Conservation (phyloP, 352 stramenopile genomes). For the Plasmopara viticola region DNA sequence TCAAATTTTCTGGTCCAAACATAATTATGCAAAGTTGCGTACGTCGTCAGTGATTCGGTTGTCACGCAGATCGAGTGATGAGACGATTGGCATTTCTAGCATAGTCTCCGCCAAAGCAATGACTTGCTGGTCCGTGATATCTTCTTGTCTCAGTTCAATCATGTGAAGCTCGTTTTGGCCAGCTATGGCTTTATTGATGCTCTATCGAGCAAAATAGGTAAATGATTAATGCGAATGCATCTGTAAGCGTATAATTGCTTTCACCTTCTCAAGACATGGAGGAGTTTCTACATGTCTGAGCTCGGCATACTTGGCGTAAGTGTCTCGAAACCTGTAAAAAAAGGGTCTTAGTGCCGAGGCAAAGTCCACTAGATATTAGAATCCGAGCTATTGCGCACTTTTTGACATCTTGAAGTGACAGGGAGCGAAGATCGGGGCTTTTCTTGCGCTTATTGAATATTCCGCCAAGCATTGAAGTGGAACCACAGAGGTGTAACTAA, state of each 20-base stretch:
- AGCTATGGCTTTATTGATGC: constrained; percentile 82
- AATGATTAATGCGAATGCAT: too few species aligned
- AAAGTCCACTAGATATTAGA: too few species aligned
- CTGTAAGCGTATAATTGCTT: background rate
- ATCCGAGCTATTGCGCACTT: constrained; percentile 21
- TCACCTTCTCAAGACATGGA: constrained; percentile 64
- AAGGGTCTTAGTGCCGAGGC: too few species aligned
- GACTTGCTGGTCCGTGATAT: constrained; percentile 73
- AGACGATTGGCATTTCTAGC: constrained; percentile 71
- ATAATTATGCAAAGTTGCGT: constrained; percentile 2
- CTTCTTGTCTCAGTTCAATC: constrained; percentile 71
- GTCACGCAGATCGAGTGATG: constrained; percentile 64
- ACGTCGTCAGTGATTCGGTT: constrained; percentile 80
- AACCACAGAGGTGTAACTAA: too few species aligned
- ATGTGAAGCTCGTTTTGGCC: constrained; percentile 70
- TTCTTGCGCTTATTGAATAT: constrained; percentile 83
- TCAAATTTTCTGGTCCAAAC: background rate
- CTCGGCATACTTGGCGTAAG: constrained; percentile 58
- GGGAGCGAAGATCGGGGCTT: constrained; percentile 62
- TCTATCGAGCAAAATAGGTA: constrained; percentile 21
- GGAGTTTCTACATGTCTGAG: constrained; percentile 51
- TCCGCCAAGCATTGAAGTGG: constrained; percentile 43
- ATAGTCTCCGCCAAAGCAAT: constrained; percentile 73
- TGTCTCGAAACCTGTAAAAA: constrained; percentile 40
- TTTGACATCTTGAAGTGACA: constrained; percentile 73